phyloP scores from a whole-genome alignment of 83 land plant species.

The Picea mariana region DNA sequence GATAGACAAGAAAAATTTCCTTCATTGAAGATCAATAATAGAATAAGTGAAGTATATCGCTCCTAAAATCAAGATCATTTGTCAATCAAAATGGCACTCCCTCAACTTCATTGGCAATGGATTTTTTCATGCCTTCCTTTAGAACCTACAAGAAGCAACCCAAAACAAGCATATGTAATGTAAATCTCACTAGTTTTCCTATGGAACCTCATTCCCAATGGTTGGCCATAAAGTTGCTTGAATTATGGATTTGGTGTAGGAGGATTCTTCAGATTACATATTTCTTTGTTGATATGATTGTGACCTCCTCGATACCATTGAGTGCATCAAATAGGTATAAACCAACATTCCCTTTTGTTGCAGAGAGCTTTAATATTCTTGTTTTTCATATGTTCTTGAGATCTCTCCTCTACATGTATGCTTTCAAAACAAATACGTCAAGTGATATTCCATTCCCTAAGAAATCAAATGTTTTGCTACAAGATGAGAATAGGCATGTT shows the following conservation, averaged over 20 bases:
- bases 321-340: no score
- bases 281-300: background rate
- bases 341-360: no score
- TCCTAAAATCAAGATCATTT: slow-evolving; percentile 23
- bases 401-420: no score
- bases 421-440: no score
- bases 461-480: no score
- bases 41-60: background rate
- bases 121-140: slow-evolving; percentile 18
- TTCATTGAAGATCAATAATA: no score
- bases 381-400: no score
- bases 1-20: no score
- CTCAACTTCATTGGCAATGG: slow-evolving; percentile 12
- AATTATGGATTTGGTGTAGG: slow-evolving; percentile 12
- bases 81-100: slow-evolving; percentile 17
- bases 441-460: no score
- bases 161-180: slow-evolving; percentile 27
- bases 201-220: slow-evolving; percentile 23
- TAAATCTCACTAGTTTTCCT: slow-evolving; percentile 10
- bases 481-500: no score
- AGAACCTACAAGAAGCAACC: slow-evolving; percentile 21
- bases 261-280: slow-evolving; percentile 21
- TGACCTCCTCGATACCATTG: no score
- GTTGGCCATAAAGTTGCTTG: slow-evolving; percentile 27
- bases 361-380: no score